These are phyloP conservation scores for Paramecium primaurelia DNA, from an alignment of 73 alveolate species.

Conservation along the genomic window DNA sequence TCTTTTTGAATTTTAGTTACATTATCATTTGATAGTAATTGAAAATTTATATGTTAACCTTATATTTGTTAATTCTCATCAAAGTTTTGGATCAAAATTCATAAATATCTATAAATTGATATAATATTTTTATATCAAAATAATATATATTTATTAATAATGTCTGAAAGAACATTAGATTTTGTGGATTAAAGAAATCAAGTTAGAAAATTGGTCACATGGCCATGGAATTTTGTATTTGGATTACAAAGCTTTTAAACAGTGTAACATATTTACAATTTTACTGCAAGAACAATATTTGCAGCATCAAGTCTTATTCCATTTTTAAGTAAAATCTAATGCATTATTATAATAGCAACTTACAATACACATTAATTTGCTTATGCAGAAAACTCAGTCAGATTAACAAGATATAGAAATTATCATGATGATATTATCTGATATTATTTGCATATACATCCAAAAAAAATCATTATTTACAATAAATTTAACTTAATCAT, in stretches of 20 bases:
- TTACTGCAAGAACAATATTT: background rate
- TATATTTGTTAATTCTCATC: background rate
- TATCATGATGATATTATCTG: conserved; percentile 1
- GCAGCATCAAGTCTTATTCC: background rate
- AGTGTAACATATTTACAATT: conserved; percentile 23
- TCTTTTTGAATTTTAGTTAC: background rate
- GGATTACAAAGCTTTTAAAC: background rate
- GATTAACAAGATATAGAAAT: conserved; percentile 39
- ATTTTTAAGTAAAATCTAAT: background rate
- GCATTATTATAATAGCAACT: background rate
- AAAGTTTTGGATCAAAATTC: background rate
- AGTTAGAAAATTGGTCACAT: background rate
- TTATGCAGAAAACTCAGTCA: conserved; percentile 21
- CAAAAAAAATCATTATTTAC: background rate
- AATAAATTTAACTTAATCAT: background rate
- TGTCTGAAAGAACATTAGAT: conserved; percentile 36
- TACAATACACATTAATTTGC: background rate
- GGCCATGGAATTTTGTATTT: conserved; percentile 45
- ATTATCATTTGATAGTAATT: background rate
- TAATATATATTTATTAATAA: background rate
- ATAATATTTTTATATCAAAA: background rate
- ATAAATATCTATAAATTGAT: background rate
- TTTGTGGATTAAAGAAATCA: conserved; percentile 12
- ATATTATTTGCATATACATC: background rate
- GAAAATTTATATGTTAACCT: background rate